These are phyloP conservation scores for Colletotrichum higginsianum DNA, from an alignment of 2,329 filamentous ascomycete species.

Conservation along the genomic window DNA sequence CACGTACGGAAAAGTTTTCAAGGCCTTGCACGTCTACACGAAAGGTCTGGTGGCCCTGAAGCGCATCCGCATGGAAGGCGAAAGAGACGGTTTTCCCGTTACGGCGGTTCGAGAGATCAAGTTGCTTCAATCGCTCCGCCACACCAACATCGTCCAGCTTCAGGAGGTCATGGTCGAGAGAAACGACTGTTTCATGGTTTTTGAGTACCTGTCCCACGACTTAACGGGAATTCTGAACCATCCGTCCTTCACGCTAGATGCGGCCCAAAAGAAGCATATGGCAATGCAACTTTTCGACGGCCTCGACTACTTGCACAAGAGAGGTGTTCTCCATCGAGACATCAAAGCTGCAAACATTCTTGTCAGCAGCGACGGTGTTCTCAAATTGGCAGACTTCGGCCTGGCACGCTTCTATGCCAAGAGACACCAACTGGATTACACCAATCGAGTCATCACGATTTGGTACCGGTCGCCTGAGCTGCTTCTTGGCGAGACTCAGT, in stretches of 20 bases:
- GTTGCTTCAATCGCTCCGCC: constrained; percentile 87
- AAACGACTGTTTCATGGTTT: constrained; percentile 99
- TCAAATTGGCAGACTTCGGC: constrained; percentile 97
- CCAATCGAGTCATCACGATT: constrained; percentile 98
- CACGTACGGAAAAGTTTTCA: constrained; percentile 96
- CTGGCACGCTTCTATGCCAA: constrained; percentile 97
- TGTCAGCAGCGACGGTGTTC: constrained; percentile 87
- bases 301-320: constrained; percentile 91
- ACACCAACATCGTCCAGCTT: constrained; percentile 85
- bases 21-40: constrained; percentile 93
- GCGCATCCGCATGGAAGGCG: constrained; percentile 93
- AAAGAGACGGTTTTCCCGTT: constrained; percentile 91
- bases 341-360: constrained; percentile 99
- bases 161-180: constrained; percentile 98
- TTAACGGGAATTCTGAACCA: constrained; percentile 96
- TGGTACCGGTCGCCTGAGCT: constrained; percentile 96
- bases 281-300: constrained; percentile 95
- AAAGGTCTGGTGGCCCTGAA: constrained; percentile 88
- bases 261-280: constrained; percentile 91
- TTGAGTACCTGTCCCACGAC: constrained; percentile 97
- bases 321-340: constrained; percentile 95
- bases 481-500: constrained; percentile 90
- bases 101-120: constrained; percentile 94
- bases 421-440: constrained; percentile 92
- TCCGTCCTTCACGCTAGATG: constrained; percentile 87